phyloP scores from a whole-genome alignment of 2,329 filamentous ascomycete species.

The Colletotrichum higginsianum region DNA sequence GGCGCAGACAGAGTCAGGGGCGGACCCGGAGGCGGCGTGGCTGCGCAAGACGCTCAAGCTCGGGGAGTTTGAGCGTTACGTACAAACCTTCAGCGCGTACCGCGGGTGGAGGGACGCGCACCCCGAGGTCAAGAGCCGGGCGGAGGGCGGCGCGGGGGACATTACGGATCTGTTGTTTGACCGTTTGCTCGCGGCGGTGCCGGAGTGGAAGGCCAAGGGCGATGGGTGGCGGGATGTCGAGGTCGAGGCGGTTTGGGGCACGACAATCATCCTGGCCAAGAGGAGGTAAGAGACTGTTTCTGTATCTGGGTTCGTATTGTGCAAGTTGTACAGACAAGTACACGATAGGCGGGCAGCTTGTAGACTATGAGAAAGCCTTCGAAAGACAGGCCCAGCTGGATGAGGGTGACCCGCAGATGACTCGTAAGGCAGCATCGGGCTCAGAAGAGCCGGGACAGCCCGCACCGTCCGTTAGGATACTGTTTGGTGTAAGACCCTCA shows the following conservation, averaged over 20 bases:
- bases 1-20: slow-evolving; percentile 50
- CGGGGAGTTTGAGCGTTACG: slow-evolving; percentile 72
- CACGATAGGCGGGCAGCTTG: no score
- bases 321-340: no score
- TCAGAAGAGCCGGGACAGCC: slow-evolving; percentile 26
- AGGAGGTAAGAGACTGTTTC: slow-evolving; percentile 50
- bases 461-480: neutral
- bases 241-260: slow-evolving; percentile 74
- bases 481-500: no score
- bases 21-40: slow-evolving; percentile 56
- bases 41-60: slow-evolving; percentile 69
- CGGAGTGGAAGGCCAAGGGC: slow-evolving; percentile 64
- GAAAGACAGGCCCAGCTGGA: no score
- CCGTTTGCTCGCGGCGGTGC: slow-evolving; percentile 67
- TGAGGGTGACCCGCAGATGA: slow-evolving; percentile 29
- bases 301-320: neutral
- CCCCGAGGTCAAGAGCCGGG: slow-evolving; percentile 63
- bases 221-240: slow-evolving; percentile 67
- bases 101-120: slow-evolving; percentile 71
- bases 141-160: slow-evolving; percentile 71
- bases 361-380: neutral
- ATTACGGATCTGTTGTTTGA: slow-evolving; percentile 75
- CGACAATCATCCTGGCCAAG: slow-evolving; percentile 70
- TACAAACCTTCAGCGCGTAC: slow-evolving; percentile 73
- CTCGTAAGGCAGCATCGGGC: neutral